A percentile compares a stretch with the other conserved stretches of the same genome.
These are phyloP conservation scores for Chlorella sp. DNA, from an alignment of 139 green algal species.

Conservation along the genomic window DNA sequence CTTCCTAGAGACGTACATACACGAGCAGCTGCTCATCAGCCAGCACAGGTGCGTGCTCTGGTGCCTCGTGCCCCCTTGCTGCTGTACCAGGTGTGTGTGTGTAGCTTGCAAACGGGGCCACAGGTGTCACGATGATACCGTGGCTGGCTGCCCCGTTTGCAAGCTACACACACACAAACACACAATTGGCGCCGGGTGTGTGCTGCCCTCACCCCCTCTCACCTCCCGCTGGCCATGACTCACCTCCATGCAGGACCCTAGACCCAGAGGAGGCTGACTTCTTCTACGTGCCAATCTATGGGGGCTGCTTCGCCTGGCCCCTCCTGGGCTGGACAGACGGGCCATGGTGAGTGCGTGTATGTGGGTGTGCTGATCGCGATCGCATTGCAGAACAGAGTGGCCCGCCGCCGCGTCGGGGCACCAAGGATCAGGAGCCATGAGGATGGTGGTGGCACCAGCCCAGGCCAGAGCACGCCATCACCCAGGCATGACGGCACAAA, in stretches of 20 bases:
- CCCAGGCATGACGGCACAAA: no score
- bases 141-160: neutral
- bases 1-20: slow-evolving; percentile 36
- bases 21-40: slow-evolving; percentile 51
- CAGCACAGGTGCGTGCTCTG: slow-evolving; percentile 16
- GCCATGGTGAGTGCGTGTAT: slow-evolving; percentile 18
- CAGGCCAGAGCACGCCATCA: no score
- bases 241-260: slow-evolving; percentile 16
- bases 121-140: neutral
- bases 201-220: neutral
- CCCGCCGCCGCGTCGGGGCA: neutral
- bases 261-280: slow-evolving; percentile 46
- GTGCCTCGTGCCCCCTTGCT: no score
- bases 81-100: neutral
- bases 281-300: slow-evolving; percentile 52
- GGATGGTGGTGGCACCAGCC: neutral
- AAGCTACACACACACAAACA: neutral
- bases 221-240: neutral
- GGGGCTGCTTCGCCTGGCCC: slow-evolving; percentile 40
- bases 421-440: neutral
- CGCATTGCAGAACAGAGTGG: neutral
- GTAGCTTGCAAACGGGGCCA: neutral
- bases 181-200: neutral
- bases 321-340: slow-evolving; percentile 31
- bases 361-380: neutral